Percentiles rank a stretch among this genome's conserved stretches.
Evolutionary conservation across 129 eudicot genomes (phyloP).

Genomic region (Flaveria sonorensis): DNA sequence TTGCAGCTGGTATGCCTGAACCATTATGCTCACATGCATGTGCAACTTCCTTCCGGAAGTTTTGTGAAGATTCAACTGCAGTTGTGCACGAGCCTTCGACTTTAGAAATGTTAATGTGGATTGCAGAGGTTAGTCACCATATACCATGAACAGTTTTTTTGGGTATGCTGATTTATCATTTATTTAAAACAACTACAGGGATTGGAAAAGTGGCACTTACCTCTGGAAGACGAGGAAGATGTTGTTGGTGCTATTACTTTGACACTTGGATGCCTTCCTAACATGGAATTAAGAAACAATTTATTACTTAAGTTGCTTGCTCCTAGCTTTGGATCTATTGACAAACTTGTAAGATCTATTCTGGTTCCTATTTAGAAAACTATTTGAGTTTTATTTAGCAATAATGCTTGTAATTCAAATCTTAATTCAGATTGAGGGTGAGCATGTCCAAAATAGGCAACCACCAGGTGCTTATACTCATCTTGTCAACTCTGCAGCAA

Average conservation of each 20-base stretch:
- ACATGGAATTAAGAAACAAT: slow-evolving; percentile 65
- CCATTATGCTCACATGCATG: slow-evolving; percentile 75
- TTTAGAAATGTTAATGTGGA: slow-evolving; percentile 89
- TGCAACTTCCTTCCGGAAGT: slow-evolving; percentile 84
- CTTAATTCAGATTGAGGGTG: slow-evolving; percentile 59
- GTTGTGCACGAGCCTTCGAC: slow-evolving; percentile 65
- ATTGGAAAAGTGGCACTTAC: slow-evolving; percentile 64
- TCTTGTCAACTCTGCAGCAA: slow-evolving; percentile 59
- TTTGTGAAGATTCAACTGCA: slow-evolving; percentile 81
- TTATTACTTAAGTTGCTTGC: slow-evolving; percentile 71
- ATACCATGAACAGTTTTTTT: not conserved
- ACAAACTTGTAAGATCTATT: slow-evolving; percentile 72
- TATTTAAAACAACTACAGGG: slow-evolving; percentile 44
- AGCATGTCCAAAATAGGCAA: slow-evolving; percentile 52
- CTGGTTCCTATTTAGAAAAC: not conserved
- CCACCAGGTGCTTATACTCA: slow-evolving; percentile 58
- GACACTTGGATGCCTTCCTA: slow-evolving; percentile 67
- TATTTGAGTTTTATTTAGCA: not conserved
- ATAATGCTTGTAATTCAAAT: slow-evolving; percentile 3
- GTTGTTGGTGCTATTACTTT: slow-evolving; percentile 72
- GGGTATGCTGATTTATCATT: slow-evolving; percentile 6
- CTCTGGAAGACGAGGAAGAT: slow-evolving; percentile 86
- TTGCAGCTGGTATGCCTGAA: slow-evolving; percentile 82
- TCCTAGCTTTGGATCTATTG: slow-evolving; percentile 69
- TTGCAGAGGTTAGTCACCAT: slow-evolving; percentile 68